A percentile compares a stretch with the other conserved stretches of the same genome.
Evolutionary conservation across 2,329 filamentous ascomycete genomes (phyloP).

Genomic region (Paecilomyces variotii): DNA sequence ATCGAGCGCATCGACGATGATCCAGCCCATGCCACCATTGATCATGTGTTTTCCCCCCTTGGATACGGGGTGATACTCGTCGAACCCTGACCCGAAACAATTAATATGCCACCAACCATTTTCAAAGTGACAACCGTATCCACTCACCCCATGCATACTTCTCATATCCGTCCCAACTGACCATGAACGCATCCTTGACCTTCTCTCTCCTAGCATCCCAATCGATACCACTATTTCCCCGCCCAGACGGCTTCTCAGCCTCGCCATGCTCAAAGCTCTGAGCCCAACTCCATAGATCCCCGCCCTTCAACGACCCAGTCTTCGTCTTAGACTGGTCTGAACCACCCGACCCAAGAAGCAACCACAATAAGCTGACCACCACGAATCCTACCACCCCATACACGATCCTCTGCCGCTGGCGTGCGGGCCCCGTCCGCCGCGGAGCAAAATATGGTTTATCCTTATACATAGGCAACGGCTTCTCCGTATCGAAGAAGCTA

Average conservation of each 20-base stretch:
- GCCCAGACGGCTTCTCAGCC: slow-evolving; percentile 19
- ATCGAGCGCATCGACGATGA: slow-evolving; percentile 91
- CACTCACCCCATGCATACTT: slow-evolving; percentile 85
- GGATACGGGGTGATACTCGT: slow-evolving; percentile 77
- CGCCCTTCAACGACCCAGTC: slow-evolving; percentile 27
- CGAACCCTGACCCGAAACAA: slow-evolving; percentile 31
- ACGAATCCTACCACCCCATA: slow-evolving; percentile 49
- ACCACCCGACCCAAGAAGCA: slow-evolving; percentile 36
- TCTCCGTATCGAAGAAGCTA: slow-evolving; percentile 54
- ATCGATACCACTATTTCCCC: slow-evolving; percentile 41
- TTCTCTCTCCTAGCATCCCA: slow-evolving; percentile 72
- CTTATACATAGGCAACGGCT: slow-evolving; percentile 83
- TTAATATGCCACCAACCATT: slow-evolving; percentile 14
- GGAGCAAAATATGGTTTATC: slow-evolving; percentile 77
- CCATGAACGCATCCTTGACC: slow-evolving; percentile 80
- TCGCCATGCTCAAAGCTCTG: slow-evolving; percentile 40
- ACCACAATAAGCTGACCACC: slow-evolving; percentile 55
- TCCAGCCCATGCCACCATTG: slow-evolving; percentile 86
- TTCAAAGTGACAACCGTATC: slow-evolving; percentile 1
- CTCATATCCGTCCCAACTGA: slow-evolving; percentile 90
- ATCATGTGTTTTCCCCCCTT: slow-evolving; percentile 80
- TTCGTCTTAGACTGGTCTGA: slow-evolving; percentile 12
- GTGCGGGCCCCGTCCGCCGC: slow-evolving; percentile 48
- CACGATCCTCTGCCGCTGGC: slow-evolving; percentile 58
- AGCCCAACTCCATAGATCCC: slow-evolving; percentile 50